These are phyloP conservation scores for Syzygium aromaticum DNA, from an alignment of 345 rosid genomes.

Conservation along the genomic window DNA sequence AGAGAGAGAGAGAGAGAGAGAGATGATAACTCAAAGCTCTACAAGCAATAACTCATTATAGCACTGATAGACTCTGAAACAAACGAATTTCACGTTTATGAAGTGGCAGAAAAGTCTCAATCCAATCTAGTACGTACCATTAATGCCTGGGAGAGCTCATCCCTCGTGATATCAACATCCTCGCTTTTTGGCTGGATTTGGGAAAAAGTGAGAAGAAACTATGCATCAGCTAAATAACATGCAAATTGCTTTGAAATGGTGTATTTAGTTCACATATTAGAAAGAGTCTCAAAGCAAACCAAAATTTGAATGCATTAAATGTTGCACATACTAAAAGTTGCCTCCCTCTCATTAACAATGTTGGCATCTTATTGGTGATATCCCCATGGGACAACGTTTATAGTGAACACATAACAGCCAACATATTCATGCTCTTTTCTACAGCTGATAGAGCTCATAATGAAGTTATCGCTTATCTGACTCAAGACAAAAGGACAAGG, in stretches of 20 bases:
- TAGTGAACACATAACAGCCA: not conserved
- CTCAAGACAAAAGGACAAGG: not conserved
- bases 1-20: not conserved
- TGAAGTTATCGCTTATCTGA: not conserved
- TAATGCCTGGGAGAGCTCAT: slow-evolving; percentile 68
- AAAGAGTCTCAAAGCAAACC: not conserved
- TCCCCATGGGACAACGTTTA: not conserved
- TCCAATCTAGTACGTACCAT: slow-evolving; percentile 38
- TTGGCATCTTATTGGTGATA: not conserved
- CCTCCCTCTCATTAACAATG: not conserved
- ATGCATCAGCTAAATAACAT: not conserved
- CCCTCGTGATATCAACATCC: slow-evolving; percentile 49
- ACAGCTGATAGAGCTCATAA: not conserved
- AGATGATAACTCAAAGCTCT: not conserved
- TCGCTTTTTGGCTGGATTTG: slow-evolving; percentile 45
- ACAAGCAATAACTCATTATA: not conserved
- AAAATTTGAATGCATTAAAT: not conserved
- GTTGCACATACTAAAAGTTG: not conserved
- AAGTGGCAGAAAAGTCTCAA: not conserved
- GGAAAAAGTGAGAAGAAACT: slow-evolving; percentile 4
- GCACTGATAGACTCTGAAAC: not conserved
- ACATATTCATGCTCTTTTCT: not conserved
- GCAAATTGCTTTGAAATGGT: not conserved
- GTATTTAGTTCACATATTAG: not conserved
- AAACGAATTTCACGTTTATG: not conserved